phyloP scores from a whole-genome alignment of 1,139 yeast species.

The Hyphopichia khmerensis region DNA sequence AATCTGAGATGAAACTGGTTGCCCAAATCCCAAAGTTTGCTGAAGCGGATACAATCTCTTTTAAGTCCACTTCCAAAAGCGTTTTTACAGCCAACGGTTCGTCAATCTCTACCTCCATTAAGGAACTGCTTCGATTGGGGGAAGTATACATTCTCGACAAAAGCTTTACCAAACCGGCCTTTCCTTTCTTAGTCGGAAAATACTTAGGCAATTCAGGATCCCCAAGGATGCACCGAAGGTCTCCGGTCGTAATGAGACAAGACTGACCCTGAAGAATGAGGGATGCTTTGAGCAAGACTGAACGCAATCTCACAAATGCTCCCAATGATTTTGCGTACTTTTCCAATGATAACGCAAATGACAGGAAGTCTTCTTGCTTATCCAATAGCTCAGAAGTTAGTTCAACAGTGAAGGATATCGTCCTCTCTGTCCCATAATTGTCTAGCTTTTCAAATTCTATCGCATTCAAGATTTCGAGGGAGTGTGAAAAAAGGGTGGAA shows the following conservation, averaged over 20 bases:
- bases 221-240: neutral
- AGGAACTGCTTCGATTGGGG: neutral
- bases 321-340: neutral
- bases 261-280: neutral
- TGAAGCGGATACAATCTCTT: slow-evolving; percentile 5
- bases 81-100: neutral
- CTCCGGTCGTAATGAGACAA: neutral
- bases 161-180: neutral
- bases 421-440: slow-evolving; percentile 5
- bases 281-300: neutral
- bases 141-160: neutral
- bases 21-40: slow-evolving; percentile 36
- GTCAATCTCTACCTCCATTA: neutral
- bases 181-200: neutral
- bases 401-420: slow-evolving; percentile 12
- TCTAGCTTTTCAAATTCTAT: slow-evolving; percentile 9
- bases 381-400: slow-evolving; percentile 7
- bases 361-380: neutral
- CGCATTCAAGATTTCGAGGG: slow-evolving; percentile 14
- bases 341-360: neutral
- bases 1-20: slow-evolving; percentile 41
- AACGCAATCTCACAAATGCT: neutral
- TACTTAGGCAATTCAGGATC: neutral
- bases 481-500: slow-evolving; percentile 19
- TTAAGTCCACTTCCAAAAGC: neutral